phyloP scores from a whole-genome alignment of 345 rosid species.

The thale cress (Arabidopsis thaliana) region TAIR10.1 NC_003076.8:21754501-21755000 shows the following conservation, averaged over 20 bases:
- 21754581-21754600: constrained; percentile 10
- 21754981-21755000: background rate
- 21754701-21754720: background rate
- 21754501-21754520: background rate
- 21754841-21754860: background rate
- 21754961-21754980: background rate
- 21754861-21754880: background rate
- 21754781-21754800: background rate
- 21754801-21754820: background rate
- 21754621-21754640: constrained; percentile 9
- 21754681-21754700: background rate
- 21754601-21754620: constrained; percentile 24
- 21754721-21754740: background rate
- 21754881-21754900: background rate
- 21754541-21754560: background rate
- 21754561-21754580: constrained; percentile 16
- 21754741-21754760: background rate
- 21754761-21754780: background rate
- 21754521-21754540: constrained; percentile 3
- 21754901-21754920: background rate
- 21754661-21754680: constrained; percentile 16
- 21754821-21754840: background rate
- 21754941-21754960: no score
- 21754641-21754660: constrained; percentile 30
- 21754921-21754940: background rate